phyloP scores from a whole-genome alignment of 1,139 yeast species.

The Yamadazyma epiphylla region DNA sequence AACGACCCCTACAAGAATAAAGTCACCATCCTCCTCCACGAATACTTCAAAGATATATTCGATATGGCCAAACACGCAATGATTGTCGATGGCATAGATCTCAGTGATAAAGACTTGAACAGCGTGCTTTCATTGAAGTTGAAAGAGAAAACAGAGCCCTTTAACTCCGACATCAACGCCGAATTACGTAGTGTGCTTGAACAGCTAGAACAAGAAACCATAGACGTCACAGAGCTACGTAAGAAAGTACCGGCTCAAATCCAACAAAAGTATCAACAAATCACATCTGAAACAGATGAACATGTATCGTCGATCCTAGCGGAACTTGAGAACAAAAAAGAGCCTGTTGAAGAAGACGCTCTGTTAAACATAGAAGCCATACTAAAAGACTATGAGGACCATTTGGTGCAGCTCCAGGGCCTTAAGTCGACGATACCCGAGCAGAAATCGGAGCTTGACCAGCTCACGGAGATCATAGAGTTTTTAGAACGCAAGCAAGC shows the following conservation, averaged over 20 bases:
- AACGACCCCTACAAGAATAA: slow-evolving; percentile 44
- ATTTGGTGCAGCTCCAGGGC: no score
- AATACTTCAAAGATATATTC: slow-evolving; percentile 44
- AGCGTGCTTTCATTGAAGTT: slow-evolving; percentile 27
- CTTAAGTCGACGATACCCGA: no score
- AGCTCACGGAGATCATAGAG: no score
- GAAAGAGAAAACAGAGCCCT: slow-evolving; percentile 53
- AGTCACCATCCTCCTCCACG: slow-evolving; percentile 41
- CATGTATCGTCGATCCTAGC: slow-evolving; percentile 27
- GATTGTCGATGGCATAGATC: slow-evolving; percentile 45
- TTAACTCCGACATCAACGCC: slow-evolving; percentile 56
- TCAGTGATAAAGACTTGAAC: slow-evolving; percentile 11
- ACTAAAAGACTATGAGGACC: no score
- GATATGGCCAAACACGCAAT: slow-evolving; percentile 50
- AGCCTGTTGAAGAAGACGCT: slow-evolving; percentile 8
- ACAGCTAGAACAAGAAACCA: slow-evolving; percentile 56
- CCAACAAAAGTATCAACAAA: slow-evolving; percentile 21
- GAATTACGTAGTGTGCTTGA: slow-evolving; percentile 48
- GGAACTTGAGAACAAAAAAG: slow-evolving; percentile 13
- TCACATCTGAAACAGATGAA: slow-evolving; percentile 27
- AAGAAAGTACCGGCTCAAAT: slow-evolving; percentile 47
- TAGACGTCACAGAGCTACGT: slow-evolving; percentile 48
- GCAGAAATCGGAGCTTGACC: no score
- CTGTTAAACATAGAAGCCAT: slow-evolving; percentile 4
- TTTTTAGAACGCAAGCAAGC: no score